A percentile compares a stretch with the other conserved stretches of the same genome.
Evolutionary conservation across 2,329 filamentous ascomycete species (phyloP).

Genomic region (Venturia effusa): DNA sequence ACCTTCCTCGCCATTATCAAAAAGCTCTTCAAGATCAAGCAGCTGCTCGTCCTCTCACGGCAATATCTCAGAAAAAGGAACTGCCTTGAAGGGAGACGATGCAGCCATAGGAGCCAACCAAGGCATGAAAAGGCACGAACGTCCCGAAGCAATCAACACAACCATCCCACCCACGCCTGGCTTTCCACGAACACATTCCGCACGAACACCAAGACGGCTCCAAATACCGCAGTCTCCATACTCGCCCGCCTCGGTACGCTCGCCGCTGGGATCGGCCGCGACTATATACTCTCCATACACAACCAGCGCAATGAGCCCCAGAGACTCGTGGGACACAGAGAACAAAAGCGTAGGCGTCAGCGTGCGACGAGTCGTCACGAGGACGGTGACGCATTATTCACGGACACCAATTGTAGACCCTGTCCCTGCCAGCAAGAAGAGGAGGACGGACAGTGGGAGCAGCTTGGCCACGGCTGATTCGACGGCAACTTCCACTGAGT

Average conservation of each 20-base stretch:
- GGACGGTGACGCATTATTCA: slow-evolving; percentile 79
- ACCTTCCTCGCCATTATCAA: slow-evolving; percentile 20
- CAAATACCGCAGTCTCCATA: slow-evolving; percentile 70
- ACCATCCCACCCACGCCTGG: slow-evolving; percentile 47
- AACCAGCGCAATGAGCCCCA: slow-evolving; percentile 54
- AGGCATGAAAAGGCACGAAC: slow-evolving; percentile 4
- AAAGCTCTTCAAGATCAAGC: slow-evolving; percentile 25
- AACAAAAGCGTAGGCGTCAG: slow-evolving; percentile 51
- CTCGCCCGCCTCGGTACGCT: slow-evolving; percentile 49
- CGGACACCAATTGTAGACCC: slow-evolving; percentile 51
- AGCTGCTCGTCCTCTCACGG: slow-evolving; percentile 21
- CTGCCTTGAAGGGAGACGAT: slow-evolving; percentile 13
- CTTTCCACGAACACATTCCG: slow-evolving; percentile 51
- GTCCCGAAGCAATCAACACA: slow-evolving; percentile 13
- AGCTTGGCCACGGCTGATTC: neutral
- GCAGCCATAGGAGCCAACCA: slow-evolving; percentile 6
- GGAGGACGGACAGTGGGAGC: slow-evolving; percentile 48
- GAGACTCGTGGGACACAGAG: slow-evolving; percentile 66
- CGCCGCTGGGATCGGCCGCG: slow-evolving; percentile 51
- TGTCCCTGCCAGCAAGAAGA: slow-evolving; percentile 84
- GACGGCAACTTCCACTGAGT: neutral
- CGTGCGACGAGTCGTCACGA: slow-evolving; percentile 85
- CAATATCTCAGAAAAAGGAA: neutral
- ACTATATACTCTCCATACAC: slow-evolving; percentile 62
- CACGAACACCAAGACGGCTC: slow-evolving; percentile 51